A percentile compares a stretch with the other conserved stretches of the same genome.
These are phyloP conservation scores for Apiospora saccharicola DNA, from an alignment of 2,329 filamentous ascomycete genomes.

Conservation along the genomic window DNA sequence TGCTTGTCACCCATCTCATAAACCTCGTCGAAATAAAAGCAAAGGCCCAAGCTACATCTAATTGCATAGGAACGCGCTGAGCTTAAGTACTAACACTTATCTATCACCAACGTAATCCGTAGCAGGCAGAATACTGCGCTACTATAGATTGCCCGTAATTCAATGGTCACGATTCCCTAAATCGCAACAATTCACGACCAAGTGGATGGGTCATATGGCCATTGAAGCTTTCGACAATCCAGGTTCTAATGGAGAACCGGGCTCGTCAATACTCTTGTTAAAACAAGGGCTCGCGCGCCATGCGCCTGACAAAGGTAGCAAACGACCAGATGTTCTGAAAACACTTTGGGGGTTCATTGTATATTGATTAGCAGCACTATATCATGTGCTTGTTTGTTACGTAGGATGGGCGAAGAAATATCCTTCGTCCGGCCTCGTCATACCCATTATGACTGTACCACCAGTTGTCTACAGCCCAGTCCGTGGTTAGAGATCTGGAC, in stretches of 20 bases:
- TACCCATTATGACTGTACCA: not conserved
- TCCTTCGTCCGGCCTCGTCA: not conserved
- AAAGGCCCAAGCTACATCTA: no score
- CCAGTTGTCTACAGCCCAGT: not conserved
- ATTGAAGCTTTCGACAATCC: not conserved
- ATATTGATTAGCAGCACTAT: slow-evolving; percentile 16
- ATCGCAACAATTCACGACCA: not conserved
- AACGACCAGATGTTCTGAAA: not conserved
- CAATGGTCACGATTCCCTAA: no score
- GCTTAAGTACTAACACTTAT: no score
- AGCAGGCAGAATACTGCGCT: no score
- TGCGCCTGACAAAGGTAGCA: not conserved
- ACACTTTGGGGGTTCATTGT: not conserved
- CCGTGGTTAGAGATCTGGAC: not conserved
- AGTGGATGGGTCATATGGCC: not conserved
- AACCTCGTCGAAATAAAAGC: no score
- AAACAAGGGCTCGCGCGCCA: not conserved
- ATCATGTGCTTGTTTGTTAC: not conserved
- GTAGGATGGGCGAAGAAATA: not conserved
- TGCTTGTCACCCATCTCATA: no score
- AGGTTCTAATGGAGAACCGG: not conserved
- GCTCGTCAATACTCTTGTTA: no score
- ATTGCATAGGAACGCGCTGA: no score
- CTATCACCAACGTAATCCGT: no score
- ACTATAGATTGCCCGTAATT: no score